Conservation (phyloP, 176 grass and related monocot genomes). For the Chrysopogon serrulatus region DNA sequence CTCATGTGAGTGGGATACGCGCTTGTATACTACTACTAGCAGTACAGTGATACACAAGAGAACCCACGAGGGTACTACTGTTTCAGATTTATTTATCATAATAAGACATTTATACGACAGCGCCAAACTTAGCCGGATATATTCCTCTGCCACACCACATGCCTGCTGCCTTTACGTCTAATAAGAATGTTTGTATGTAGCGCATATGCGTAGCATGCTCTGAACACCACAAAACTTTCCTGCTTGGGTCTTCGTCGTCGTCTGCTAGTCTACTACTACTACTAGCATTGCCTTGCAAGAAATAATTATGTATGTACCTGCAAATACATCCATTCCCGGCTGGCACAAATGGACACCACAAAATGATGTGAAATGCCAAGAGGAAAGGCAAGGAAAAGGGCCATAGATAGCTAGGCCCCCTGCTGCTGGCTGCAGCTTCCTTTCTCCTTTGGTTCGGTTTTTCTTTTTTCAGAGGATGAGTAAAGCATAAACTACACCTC, state of each 20-base stretch:
- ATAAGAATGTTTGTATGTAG: background rate
- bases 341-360: background rate
- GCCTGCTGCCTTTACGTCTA: too few relatives aligned
- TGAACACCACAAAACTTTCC: background rate
- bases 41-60: too few relatives aligned
- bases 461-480: conserved; percentile 37
- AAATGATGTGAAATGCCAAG: conserved; percentile 23
- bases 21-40: too few relatives aligned
- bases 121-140: too few relatives aligned
- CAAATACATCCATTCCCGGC: background rate
- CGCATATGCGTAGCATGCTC: background rate
- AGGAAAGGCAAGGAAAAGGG: background rate
- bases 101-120: too few relatives aligned
- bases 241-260: background rate
- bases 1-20: too few relatives aligned
- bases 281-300: conserved; percentile 9
- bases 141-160: too few relatives aligned
- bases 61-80: too few relatives aligned
- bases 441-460: background rate
- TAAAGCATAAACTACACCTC: conserved; percentile 65
- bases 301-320: background rate
- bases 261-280: too few relatives aligned
- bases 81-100: too few relatives aligned
- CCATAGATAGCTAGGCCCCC: background rate
- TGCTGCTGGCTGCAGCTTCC: background rate